Conservation (phyloP, 2,329 filamentous ascomycete species). For the Rutstroemia sp. region DNA sequence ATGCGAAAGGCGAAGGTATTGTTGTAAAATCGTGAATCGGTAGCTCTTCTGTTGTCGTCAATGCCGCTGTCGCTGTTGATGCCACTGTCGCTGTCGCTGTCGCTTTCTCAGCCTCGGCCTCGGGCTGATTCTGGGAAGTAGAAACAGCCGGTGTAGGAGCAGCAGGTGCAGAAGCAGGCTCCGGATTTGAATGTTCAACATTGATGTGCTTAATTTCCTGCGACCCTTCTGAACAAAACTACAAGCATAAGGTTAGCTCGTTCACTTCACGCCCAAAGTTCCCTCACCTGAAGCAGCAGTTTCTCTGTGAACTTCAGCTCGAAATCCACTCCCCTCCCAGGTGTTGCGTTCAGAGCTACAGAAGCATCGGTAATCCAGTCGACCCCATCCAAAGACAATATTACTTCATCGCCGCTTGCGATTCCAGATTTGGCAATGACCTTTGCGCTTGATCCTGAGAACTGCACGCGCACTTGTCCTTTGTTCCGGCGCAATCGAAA, state of each 20-base stretch:
- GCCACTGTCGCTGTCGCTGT: constrained; percentile 17
- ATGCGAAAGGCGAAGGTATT: constrained; percentile 12
- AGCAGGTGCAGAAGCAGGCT: constrained; percentile 16
- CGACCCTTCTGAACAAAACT: constrained; percentile 41
- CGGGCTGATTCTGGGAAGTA: too few species aligned
- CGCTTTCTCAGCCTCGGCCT: not conserved
- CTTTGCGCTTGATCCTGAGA: constrained; percentile 63
- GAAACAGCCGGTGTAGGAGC: constrained; percentile 25
- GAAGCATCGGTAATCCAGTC: constrained; percentile 41
- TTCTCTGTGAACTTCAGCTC: constrained; percentile 48
- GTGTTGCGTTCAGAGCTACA: constrained; percentile 36
- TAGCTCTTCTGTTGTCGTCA: constrained; percentile 10
- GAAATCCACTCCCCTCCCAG: constrained; percentile 48
- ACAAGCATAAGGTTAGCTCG: constrained; percentile 26
- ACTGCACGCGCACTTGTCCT: constrained; percentile 75
- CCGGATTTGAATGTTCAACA: constrained; percentile 39
- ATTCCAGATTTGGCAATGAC: constrained; percentile 59
- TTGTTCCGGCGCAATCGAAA: constrained; percentile 68
- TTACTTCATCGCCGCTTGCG: constrained; percentile 71
- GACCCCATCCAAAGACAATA: constrained; percentile 61
- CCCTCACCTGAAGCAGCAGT: constrained; percentile 39
- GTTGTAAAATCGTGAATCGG: constrained; percentile 17
- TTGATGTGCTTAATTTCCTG: constrained; percentile 43
- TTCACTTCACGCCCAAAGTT: not conserved
- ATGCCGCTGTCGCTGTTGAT: constrained; percentile 17